A percentile compares a stretch with the other conserved stretches of the same genome.
These are phyloP conservation scores for Exophiala alcalophila DNA, from an alignment of 2,329 filamentous ascomycete species.

Conservation along the genomic window DNA sequence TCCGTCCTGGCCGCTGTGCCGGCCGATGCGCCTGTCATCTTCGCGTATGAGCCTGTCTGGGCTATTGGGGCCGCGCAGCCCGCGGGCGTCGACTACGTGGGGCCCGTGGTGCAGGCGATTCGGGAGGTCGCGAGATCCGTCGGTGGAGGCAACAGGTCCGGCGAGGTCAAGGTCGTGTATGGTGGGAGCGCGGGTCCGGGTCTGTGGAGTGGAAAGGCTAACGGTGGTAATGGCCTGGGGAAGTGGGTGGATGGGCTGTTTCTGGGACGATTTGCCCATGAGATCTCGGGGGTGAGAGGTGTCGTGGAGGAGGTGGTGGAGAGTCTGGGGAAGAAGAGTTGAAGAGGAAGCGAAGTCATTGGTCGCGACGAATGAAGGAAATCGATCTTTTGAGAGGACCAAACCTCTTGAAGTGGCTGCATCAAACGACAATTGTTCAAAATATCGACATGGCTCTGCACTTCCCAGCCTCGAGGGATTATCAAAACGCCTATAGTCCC, in stretches of 20 bases:
- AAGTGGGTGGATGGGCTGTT: conserved; percentile 76
- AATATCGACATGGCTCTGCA: no score
- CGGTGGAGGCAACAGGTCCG: conserved; percentile 48
- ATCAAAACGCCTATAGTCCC: no score
- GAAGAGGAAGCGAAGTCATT: neutral
- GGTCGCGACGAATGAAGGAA: no score
- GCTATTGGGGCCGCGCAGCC: conserved; percentile 75
- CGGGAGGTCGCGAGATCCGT: conserved; percentile 46
- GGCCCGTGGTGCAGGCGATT: conserved; percentile 65
- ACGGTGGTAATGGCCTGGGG: conserved; percentile 49
- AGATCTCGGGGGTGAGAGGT: conserved; percentile 66
- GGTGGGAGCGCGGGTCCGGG: conserved; percentile 81
- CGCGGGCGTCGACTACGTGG: conserved; percentile 69
- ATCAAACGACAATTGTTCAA: no score
- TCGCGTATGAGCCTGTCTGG: conserved; percentile 88
- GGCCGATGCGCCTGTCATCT: conserved; percentile 63
- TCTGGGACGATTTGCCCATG: conserved; percentile 76
- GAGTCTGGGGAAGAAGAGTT: conserved; percentile 29
- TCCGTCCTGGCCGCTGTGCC: conserved; percentile 61
- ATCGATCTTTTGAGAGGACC: no score
- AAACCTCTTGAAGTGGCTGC: no score
- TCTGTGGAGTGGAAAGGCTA: conserved; percentile 54
- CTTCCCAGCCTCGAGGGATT: no score
- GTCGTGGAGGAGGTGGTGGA: conserved; percentile 69
- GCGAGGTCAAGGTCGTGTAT: conserved; percentile 68